These are phyloP conservation scores for Solanum pimpinellifolium DNA, from an alignment of 257 asterid genomes.

Conservation along the genomic window DNA sequence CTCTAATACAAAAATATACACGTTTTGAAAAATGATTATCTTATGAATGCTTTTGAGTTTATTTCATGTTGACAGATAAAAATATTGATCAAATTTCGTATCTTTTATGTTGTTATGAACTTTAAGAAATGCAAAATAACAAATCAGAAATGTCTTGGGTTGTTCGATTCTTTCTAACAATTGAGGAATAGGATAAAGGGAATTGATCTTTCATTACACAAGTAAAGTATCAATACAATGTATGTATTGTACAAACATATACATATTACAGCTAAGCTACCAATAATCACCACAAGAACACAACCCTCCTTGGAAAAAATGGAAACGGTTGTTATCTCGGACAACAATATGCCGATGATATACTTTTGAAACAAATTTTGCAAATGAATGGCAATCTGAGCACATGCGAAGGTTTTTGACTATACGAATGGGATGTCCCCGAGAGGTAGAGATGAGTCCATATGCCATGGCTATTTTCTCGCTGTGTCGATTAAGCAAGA, in stretches of 20 bases:
- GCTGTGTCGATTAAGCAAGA: slow-evolving; percentile 38
- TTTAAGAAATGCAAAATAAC: background rate
- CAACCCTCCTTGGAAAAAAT: slow-evolving; percentile 34
- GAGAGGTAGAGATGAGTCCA: slow-evolving; percentile 29
- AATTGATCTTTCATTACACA: background rate
- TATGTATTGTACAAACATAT: background rate
- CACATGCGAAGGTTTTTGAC: slow-evolving; percentile 52
- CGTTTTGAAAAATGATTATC: background rate
- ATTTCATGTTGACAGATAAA: background rate
- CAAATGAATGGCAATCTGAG: slow-evolving; percentile 46
- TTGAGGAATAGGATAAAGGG: too few species aligned
- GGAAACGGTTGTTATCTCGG: slow-evolving; percentile 43
- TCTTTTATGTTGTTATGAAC: background rate
- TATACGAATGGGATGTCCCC: slow-evolving; percentile 23
- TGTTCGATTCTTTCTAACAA: background rate
- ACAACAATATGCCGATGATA: slow-evolving; percentile 25
- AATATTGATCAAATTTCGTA: background rate
- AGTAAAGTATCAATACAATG: background rate
- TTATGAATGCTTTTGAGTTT: background rate
- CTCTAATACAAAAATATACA: background rate
- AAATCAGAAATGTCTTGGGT: background rate
- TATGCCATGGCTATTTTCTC: slow-evolving; percentile 47
- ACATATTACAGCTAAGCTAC: slow-evolving; percentile 8
- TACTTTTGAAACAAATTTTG: slow-evolving; percentile 31
- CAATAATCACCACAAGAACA: slow-evolving; percentile 54